Evolutionary conservation across 768 basidiomycete genomes (phyloP).

Genomic region (Leucogyrophana mollusca): DNA sequence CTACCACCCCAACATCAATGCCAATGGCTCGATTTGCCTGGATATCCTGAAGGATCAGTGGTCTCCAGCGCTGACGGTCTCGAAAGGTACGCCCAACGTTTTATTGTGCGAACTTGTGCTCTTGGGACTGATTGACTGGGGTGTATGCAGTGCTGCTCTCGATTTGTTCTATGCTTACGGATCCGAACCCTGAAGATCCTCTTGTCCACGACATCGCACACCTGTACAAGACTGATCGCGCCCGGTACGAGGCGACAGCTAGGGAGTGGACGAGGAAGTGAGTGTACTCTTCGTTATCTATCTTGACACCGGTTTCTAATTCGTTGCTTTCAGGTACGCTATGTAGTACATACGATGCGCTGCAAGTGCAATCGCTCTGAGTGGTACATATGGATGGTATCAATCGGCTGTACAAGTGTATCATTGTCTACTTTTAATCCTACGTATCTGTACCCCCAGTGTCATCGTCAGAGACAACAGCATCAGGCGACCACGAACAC

Average conservation of each 20-base stretch:
- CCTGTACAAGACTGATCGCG: constrained; percentile 98
- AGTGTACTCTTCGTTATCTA: constrained; percentile 24
- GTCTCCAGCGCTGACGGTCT: constrained; percentile 98
- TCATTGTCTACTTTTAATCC: not conserved
- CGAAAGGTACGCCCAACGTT: constrained; percentile 72
- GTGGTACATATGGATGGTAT: not conserved
- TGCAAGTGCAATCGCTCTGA: not conserved
- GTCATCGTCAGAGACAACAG: no score
- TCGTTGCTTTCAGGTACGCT: constrained; percentile 47
- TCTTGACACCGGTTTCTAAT: constrained; percentile 2
- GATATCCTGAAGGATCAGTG: constrained; percentile 99
- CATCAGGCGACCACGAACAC: no score
- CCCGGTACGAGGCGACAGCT: constrained; percentile 96
- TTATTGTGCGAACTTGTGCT: not conserved
- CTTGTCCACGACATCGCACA: constrained; percentile 98
- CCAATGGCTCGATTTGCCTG: constrained; percentile 97
- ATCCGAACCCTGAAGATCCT: constrained; percentile 99
- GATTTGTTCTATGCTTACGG: constrained; percentile 99
- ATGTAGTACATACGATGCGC: constrained; percentile 49
- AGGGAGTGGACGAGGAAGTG: constrained; percentile 99
- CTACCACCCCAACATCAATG: constrained; percentile 99
- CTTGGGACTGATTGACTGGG: not conserved
- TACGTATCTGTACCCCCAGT: not conserved
- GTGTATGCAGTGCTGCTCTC: constrained; percentile 76
- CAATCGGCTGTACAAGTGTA: not conserved